Conservation (phyloP, 1,139 yeast species). For the Debaryomyces nepalensis region DNA sequence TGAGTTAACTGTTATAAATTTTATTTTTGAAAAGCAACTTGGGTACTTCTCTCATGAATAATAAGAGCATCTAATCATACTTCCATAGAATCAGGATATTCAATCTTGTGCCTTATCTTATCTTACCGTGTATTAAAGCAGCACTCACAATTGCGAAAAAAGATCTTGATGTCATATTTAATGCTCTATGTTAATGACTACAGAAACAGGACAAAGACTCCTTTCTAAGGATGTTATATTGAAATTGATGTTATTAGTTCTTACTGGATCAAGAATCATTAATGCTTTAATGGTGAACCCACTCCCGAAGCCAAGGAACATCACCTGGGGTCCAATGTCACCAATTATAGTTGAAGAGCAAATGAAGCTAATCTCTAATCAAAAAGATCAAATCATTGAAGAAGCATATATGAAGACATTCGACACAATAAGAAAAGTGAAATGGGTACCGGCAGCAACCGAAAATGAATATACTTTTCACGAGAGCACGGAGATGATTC, state of each 20-base stretch:
- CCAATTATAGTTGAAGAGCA: constrained; percentile 2
- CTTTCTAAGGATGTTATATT: not conserved
- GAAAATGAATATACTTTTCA: constrained; percentile 23
- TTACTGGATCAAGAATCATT: not conserved
- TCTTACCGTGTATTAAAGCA: too few relatives aligned
- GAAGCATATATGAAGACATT: constrained; percentile 9
- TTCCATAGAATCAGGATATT: too few relatives aligned
- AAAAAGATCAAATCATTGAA: not conserved
- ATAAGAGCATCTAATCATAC: too few relatives aligned
- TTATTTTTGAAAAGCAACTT: too few relatives aligned
- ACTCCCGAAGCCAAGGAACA: constrained; percentile 1
- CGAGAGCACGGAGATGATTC: constrained; percentile 12
- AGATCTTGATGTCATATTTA: too few relatives aligned
- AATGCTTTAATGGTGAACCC: constrained; percentile 9
- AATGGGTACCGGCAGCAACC: constrained; percentile 36
- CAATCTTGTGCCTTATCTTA: too few relatives aligned
- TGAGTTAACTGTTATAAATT: too few relatives aligned
- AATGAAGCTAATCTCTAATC: constrained; percentile 6
- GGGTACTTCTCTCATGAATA: too few relatives aligned
- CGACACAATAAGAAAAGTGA: constrained; percentile 21
- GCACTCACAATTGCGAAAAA: too few relatives aligned
- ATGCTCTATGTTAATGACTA: too few relatives aligned
- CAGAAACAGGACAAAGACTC: too few relatives aligned
- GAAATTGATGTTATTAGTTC: not conserved
- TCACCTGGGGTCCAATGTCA: not conserved